Conservation (phyloP, 169 alveolate genomes). For the Cryptosporidium tyzzeri region DNA sequence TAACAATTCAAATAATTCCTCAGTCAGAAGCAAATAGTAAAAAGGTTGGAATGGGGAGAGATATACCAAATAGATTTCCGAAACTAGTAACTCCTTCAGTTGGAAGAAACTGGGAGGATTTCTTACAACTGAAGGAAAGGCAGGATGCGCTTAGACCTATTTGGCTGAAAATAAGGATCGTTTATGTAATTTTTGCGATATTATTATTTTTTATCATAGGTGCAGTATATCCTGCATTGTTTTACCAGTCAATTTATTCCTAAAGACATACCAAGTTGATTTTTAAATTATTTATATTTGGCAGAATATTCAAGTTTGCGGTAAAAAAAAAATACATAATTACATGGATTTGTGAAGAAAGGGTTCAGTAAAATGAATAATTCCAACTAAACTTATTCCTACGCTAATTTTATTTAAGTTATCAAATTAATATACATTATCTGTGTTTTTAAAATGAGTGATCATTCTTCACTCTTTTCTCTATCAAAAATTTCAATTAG, state of each 20-base stretch:
- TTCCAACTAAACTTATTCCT: not conserved
- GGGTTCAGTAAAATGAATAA: not conserved
- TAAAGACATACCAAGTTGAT: not conserved
- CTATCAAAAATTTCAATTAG: conserved; percentile 41
- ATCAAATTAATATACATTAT: not conserved
- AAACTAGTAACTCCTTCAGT: conserved; percentile 88
- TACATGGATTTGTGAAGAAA: not conserved
- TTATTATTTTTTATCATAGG: conserved; percentile 52
- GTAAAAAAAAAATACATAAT: not conserved
- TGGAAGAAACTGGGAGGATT: conserved; percentile 93
- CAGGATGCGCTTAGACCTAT: conserved; percentile 50
- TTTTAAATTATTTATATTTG: not conserved
- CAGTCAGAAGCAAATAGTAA: conserved; percentile 91
- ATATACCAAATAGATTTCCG: conserved; percentile 91
- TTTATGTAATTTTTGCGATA: conserved; percentile 39
- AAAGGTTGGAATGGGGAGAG: conserved; percentile 89
- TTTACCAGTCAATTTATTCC: conserved; percentile 33
- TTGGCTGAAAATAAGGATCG: conserved; percentile 56
- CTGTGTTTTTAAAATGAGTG: not conserved
- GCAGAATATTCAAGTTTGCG: not conserved
- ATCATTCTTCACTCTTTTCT: not conserved
- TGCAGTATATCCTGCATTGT: conserved; percentile 73
- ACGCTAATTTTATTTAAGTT: not conserved
- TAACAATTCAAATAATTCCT: conserved; percentile 90
- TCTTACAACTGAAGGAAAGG: conserved; percentile 71